phyloP scores from a whole-genome alignment of 2,329 filamentous ascomycete species.

The Lachnellula occidentalis region DNA sequence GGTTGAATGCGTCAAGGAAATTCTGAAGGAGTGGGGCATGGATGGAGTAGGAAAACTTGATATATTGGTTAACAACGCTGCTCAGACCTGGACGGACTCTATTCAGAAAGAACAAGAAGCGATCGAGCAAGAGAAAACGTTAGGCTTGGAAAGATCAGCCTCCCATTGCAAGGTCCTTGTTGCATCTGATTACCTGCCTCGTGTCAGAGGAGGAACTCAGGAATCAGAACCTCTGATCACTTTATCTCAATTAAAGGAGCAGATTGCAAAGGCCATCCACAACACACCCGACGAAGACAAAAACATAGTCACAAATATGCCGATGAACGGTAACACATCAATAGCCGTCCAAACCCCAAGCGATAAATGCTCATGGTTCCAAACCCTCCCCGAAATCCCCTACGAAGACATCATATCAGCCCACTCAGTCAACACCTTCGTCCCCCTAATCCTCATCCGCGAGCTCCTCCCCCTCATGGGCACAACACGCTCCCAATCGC shows the following conservation, averaged over 20 bases:
- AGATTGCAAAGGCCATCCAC: too few species aligned
- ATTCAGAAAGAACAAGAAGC: constrained; percentile 9
- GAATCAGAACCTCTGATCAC: background rate
- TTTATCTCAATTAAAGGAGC: too few species aligned
- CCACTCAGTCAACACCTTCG: constrained; percentile 18
- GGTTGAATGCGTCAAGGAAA: constrained; percentile 1
- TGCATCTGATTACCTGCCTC: constrained; percentile 1
- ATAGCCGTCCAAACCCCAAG: background rate
- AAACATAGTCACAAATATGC: background rate
- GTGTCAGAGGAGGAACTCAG: constrained; percentile 9
- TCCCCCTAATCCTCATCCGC: constrained; percentile 14
- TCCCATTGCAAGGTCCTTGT: background rate
- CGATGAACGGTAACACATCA: background rate
- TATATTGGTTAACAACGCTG: constrained; percentile 18
- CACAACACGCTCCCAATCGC: background rate
- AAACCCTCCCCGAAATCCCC: constrained; percentile 13
- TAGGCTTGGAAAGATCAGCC: background rate
- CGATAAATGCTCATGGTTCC: constrained; percentile 10
- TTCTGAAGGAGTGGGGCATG: constrained; percentile 3
- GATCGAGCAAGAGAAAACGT: constrained; percentile 2
- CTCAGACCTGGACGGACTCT: constrained; percentile 16
- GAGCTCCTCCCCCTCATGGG: constrained; percentile 17
- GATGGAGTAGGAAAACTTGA: constrained; percentile 7
- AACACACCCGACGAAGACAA: background rate
- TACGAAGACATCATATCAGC: constrained; percentile 19